Evolutionary conservation across 1,284 basidiomycete species (phyloP), one percentile per base, ranked within the genome.

Genomic region (Tylopilus sp.): DNA sequence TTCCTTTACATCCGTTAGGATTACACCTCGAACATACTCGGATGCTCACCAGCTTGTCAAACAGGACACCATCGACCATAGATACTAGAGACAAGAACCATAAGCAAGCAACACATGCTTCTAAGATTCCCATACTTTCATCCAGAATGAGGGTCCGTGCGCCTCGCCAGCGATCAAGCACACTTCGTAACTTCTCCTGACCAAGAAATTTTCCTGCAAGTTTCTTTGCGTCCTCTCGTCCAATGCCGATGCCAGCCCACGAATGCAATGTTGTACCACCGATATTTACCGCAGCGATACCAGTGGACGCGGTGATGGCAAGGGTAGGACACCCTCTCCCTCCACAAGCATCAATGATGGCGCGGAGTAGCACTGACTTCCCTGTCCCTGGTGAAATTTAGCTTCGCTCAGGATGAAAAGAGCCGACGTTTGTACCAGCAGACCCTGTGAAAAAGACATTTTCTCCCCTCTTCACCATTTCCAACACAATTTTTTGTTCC

Each of bases 211-310:
- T 92, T 1, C 62, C 74, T 6, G 79, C 77, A 2, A 97, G 74
- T 9, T 79, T 74, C 25, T 86, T 75, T 2, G 79, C 78, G 1
- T 68, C 58, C 49, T 92, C 92, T 11, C 81, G 73, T 0, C 90
- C 96, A 0, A 98, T 71, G 0, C 93, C 94, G 48, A 96, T 87
- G 0, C 94, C 87, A 3, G 89, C 85, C 72, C 95, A 99, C 4
- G 92, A 95, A 66, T 98, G 95, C 16, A 98, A 75, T 0, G 95
- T 98, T 28, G 86, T 81, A 21, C 96, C 95, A 6, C 93, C 93
- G 49, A 98, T 92, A 61, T 97, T 97, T 60, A 93, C 89, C 0
- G 91, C 91, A 2, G 96, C 95, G 54, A 97, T 95, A 29, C 94
- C 94, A 66, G 82, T 84, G 9, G 92, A 95, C 6, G 94, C 95